Evolutionary conservation across 345 rosid genomes (phyloP), one percentile per base, ranked within the genome.

Genomic region (Acer saccharum): DNA sequence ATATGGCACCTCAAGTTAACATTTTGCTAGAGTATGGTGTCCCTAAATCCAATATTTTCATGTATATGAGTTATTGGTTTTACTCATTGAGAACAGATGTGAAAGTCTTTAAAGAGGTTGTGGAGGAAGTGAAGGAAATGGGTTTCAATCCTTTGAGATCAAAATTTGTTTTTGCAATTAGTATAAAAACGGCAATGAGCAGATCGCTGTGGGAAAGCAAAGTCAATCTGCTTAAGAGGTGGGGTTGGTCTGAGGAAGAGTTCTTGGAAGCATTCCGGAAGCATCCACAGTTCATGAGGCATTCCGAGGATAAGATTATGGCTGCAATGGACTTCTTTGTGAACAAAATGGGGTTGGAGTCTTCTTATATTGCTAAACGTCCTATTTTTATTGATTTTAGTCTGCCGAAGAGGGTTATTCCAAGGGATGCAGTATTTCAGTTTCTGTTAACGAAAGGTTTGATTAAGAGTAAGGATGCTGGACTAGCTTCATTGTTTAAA

Each of bases 241-340:
- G 84, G 85, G 61, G 82, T 61, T 81, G 50, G 78, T 79, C 82
- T 0, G 77, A 77, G 8, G 79, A 76, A 50, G 84, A 78, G 35
- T 21, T 72, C 52, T 7, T 50, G 23, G 4, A 41, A n/a, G 79
- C 79, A 12, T 83, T 83, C 58, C 1, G 60, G 43, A 76, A 21
- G 68, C 4, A 21, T 27, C 83, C 83, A 0, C n/a, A 9, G 44
- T 27, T 27, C 1, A 27, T 27, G 29, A 1, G 1, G 29, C 29
- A 27, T 27, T 74, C 72, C 0, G 25, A 8, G 8, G 68, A 74
- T 18, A 81, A 73, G 78, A 81, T 81, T 65, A 52, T 20, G 7
- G 68, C 46, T 0, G 35, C 58, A 6, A 74, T 27, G 1, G 29
- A 27, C 29, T 27, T 27, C 29, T 27, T 1, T 27, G 29, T 27